phyloP scores from a whole-genome alignment of 1,139 yeast species.

The Saccharomyces pastorianus region DNA sequence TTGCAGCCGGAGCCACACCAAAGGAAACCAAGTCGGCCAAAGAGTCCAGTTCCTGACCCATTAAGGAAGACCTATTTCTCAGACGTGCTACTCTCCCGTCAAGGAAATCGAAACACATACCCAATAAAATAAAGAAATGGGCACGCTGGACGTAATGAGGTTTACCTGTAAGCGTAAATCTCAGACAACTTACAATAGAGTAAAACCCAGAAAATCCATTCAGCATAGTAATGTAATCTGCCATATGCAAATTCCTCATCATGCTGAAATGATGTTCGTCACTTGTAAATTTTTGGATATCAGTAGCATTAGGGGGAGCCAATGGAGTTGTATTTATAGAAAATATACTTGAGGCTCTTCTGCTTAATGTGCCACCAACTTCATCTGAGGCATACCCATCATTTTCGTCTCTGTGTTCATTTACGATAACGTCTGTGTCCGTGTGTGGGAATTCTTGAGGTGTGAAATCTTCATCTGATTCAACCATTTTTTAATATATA shows the following conservation, averaged over 20 bases:
- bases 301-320: conserved; percentile 62
- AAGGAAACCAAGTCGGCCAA: conserved; percentile 89
- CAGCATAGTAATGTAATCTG: conserved; percentile 87
- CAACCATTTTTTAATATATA: not conserved
- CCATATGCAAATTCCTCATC: conserved; percentile 79
- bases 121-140: conserved; percentile 77
- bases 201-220: conserved; percentile 89
- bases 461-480: not conserved
- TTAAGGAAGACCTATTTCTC: conserved; percentile 81
- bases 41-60: conserved; percentile 97
- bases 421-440: not conserved
- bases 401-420: not conserved
- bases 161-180: conserved; percentile 63
- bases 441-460: conserved; percentile 1
- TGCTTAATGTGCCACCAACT: conserved; percentile 20
- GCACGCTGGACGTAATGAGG: conserved; percentile 78
- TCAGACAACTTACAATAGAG: conserved; percentile 75
- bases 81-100: conserved; percentile 96
- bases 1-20: conserved; percentile 88
- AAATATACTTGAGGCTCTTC: conserved; percentile 37
- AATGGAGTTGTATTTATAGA: conserved; percentile 34
- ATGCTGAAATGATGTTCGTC: conserved; percentile 75
- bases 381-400: conserved; percentile 1
- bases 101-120: conserved; percentile 88
- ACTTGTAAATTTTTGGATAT: conserved; percentile 66